Evolutionary conservation across 2,329 filamentous ascomycete genomes (phyloP), one percentile per base, ranked within the genome.

Genomic region (Dryadomyces quercus-mongolicae): DNA sequence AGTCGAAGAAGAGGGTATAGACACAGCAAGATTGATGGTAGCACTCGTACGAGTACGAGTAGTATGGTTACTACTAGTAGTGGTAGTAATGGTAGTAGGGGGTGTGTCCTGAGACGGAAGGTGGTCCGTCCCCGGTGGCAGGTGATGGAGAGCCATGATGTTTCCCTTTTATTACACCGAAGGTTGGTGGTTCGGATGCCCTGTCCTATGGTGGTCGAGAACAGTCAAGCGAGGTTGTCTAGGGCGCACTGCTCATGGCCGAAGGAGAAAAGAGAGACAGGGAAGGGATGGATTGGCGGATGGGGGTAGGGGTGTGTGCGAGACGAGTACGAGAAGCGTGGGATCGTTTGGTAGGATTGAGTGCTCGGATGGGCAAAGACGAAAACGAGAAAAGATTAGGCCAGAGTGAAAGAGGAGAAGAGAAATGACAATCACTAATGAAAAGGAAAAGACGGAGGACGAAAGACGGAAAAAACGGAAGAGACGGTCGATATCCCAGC

Each of bases 121-220:
- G 47, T 36, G 57, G 49, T 56, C 54, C 44, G 53, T 51, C 45
- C 51, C 46, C 49, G n/a, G 31, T 15, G 42, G 31, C n/a, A n/a
- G 40, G 34, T 49, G 48, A 38, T 57, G 54, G 16, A 56, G 47
- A 51, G 55, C 55, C 57, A 59, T 59, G 57, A 59, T 54, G 55
- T 49, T 25, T 47, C 15, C 10, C 36, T 40, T 25, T 18, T 49
- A 36, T 51, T 50, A n/a, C 7, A 4, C 22, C 36, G 36, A 40
- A 12, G 36, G 25, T 31, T 31, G 25, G 25, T 31, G 25, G 25
- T 31, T 31, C 25, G 8, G 25, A 31, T 31, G 25, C 25, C 25
- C 25, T 31, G 25, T 31, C 25, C 25, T 31, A 31, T 40, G 50
- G 25, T 21, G 22, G n/a, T 45, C 18, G 43, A 25, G 36, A 20